A percentile compares a stretch with the other conserved stretches of the same genome.
Conservation (phyloP, 2,329 filamentous ascomycete species). For the Clonostachys chloroleuca region DNA sequence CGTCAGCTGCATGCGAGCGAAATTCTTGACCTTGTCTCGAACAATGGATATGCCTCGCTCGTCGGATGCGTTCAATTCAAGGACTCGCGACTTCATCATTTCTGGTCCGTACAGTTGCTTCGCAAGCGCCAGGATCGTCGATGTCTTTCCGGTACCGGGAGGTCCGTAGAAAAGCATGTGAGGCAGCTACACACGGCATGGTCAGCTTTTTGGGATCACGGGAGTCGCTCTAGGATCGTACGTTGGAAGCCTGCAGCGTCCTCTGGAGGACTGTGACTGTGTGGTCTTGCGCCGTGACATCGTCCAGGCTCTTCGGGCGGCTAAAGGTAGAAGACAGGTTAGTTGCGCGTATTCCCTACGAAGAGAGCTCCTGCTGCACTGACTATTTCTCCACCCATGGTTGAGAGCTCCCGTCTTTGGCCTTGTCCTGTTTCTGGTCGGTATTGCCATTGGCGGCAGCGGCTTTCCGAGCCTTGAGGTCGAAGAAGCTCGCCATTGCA, state of each 20-base stretch:
- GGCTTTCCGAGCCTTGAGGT: slow-evolving; percentile 85
- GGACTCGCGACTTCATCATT: slow-evolving; percentile 87
- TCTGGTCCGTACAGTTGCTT: slow-evolving; percentile 97
- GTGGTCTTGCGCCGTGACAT: slow-evolving; percentile 97
- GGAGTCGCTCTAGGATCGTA: slow-evolving; percentile 25
- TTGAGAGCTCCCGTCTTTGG: slow-evolving; percentile 61
- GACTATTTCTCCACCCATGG: slow-evolving; percentile 99
- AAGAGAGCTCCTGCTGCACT: slow-evolving; percentile 11
- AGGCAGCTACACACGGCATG: slow-evolving; percentile 57
- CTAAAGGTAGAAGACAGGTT: slow-evolving; percentile 42
- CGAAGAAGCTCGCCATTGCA: slow-evolving; percentile 87
- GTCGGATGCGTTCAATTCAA: slow-evolving; percentile 98
- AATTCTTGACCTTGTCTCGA: slow-evolving; percentile 96
- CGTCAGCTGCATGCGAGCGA: slow-evolving; percentile 90
- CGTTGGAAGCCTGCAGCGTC: slow-evolving; percentile 91
- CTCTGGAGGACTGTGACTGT: slow-evolving; percentile 89
- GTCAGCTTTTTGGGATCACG: not conserved
- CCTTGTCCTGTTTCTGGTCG: slow-evolving; percentile 60
- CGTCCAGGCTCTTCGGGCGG: slow-evolving; percentile 86
- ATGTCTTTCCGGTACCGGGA: slow-evolving; percentile 96
- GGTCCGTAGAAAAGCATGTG: slow-evolving; percentile 99
- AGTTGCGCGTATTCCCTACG: not conserved
- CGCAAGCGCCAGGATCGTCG: slow-evolving; percentile 91
- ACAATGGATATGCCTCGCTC: slow-evolving; percentile 97
- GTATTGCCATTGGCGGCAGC: slow-evolving; percentile 59